Base-by-base conservation (phyloP, 1,284 basidiomycete species). In the Hemileia vastatrix region DNA sequence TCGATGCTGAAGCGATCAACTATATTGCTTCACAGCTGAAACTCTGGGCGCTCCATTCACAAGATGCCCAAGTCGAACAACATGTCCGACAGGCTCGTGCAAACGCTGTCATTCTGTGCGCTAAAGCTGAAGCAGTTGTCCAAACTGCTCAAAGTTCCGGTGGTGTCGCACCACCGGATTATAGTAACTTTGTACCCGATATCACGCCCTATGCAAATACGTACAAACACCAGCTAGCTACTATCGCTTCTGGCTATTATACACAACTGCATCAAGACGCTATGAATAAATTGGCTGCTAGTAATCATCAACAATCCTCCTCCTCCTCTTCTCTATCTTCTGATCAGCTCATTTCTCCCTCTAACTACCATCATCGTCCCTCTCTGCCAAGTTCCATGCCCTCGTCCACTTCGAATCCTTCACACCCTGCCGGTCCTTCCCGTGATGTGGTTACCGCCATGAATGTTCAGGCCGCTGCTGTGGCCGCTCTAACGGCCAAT, bases 381-480 rank as follows among this genome's bases (percentile, higher is more conserved):
- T 18, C 49, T 2, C 5, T 27, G 2, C 27, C 27, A 27, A 27
- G 27, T 27, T 27, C 27, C 27, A 27, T 27, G 27, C 6, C 6
- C 27, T 27, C 21, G 31, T 36, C 15, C 32, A 11, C 33, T 8
- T 23, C 51, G 13, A 8, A 21, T 19, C 40, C 13, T 44, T 6
- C 19, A 55, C n/a, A 18, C 33, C 18, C 50, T n/a, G n/a, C n/a
- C n/a, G n/a, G 19, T 19, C 33, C 50, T 44, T 32, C 48, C 4
- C 27, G 40, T 11, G 48, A 51, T 45, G 24, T 52, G 33, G 9
- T 52, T 15, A 50, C 57, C 6, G 44, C 57, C 31, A 49, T 44
- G 53, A 52, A 59, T 50, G 57, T 59, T 36, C 57, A 59, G 24
- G 57, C 57, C 53, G 57, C 57, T 59, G 57, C 57, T 13, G 57